A percentile compares a stretch with the other conserved stretches of the same genome.
Conservation (phyloP, 2,329 filamentous ascomycete species). For the Diaporthe sp. region DNA sequence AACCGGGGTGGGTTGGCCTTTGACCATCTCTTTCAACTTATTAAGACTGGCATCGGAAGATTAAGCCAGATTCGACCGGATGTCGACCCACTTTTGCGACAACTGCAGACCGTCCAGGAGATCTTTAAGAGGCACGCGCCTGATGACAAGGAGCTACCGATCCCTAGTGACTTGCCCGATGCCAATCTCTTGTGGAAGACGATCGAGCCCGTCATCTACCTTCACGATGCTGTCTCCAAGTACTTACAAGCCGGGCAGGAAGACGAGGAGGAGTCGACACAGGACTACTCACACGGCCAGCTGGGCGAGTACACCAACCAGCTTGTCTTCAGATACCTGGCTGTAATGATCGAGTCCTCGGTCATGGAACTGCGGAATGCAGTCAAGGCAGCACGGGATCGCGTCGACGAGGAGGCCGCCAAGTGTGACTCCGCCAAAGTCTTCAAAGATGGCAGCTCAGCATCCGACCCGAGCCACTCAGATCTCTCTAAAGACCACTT, state of each 20-base stretch:
- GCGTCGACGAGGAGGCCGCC: conserved; percentile 47
- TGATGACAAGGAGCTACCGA: not conserved
- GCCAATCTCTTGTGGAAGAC: conserved; percentile 46
- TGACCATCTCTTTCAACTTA: conserved; percentile 47
- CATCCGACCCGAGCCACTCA: conserved; percentile 68
- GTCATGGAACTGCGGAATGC: conserved; percentile 48
- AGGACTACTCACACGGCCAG: conserved; percentile 43
- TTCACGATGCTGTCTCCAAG: conserved; percentile 47
- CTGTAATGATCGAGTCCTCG: conserved; percentile 47
- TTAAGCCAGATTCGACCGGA: conserved; percentile 42
- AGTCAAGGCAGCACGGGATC: conserved; percentile 47
- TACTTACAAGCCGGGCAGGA: conserved; percentile 47
- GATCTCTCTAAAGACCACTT: conserved; percentile 72
- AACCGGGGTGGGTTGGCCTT: conserved; percentile 46
- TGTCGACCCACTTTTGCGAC: conserved; percentile 42
- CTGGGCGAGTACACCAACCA: conserved; percentile 48
- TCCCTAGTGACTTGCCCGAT: conserved; percentile 38
- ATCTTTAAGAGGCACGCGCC: conserved; percentile 45
- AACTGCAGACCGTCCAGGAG: conserved; percentile 45
- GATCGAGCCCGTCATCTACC: conserved; percentile 48
- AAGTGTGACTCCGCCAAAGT: conserved; percentile 46
- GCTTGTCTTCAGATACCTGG: conserved; percentile 47
- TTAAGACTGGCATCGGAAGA: conserved; percentile 44
- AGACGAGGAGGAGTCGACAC: conserved; percentile 43
- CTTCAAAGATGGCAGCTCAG: conserved; percentile 50